Evolutionary conservation across 2,329 filamentous ascomycete genomes (phyloP), one percentile per base, ranked within the genome.

Genomic region (Pestalotiopsis sp.): DNA sequence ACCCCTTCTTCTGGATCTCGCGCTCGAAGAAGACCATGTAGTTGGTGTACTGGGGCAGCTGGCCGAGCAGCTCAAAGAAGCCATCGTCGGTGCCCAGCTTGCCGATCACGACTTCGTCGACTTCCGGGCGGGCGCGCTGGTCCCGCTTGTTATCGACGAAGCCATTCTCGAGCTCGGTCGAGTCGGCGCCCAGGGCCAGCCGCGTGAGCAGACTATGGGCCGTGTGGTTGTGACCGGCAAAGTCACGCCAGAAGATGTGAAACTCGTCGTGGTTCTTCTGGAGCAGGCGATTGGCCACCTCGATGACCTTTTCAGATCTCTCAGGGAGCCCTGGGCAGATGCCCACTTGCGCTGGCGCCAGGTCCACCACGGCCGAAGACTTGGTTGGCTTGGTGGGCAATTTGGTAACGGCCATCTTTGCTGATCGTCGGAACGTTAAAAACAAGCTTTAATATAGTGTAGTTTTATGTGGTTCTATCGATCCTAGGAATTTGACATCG

Each of bases 21-120:
- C 78, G 73, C 71, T 89, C 81, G 76, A 92, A 93, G 77, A 89
- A 93, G 0, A 79, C 76, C 2, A 93, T 79, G 74, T 86, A 93
- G 73, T 88, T 85, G 39, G 83, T 78, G 74, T 92, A 92, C 71
- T 74, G 60, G 1, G 59, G 3, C 6, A 70, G 40, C 1, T 62
- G 3, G 22, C 58, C 52, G 5, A 76, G 68, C 56, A 56, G 30
- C 64, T 71, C 56, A 60, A 64, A 64, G 72, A 80, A 79, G n/a
- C 26, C 30, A 3, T 62, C 68, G 2, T 62, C 39, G 66, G 75
- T 69, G 17, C 13, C 17, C 3, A 78, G 61, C 4, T 67, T 44
- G 9, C 68, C 48, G 14, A 78, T 60, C 4, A 71, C 24, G 0
- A 64, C 52, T 0, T 38, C 22, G 66, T 78, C 74, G 3, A 75